phyloP scores from a whole-genome alignment of 129 eudicot species.

The Arctium lappa region DNA sequence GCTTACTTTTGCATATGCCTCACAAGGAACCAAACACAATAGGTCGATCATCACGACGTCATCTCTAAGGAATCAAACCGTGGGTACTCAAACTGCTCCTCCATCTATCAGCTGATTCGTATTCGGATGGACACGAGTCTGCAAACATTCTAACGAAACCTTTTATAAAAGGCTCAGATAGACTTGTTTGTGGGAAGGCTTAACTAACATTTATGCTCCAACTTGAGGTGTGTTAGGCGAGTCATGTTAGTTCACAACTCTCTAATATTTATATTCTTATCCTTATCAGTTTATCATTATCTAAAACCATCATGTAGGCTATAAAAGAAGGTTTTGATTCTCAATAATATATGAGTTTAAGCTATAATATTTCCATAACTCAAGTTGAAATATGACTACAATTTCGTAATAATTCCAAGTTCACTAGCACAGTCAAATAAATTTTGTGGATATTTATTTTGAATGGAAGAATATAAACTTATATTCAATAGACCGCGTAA shows the following conservation, averaged over 20 bases:
- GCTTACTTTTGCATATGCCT: neutral
- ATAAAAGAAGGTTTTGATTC: neutral
- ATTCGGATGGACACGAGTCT: neutral
- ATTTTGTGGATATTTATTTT: neutral
- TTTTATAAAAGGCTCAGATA: neutral
- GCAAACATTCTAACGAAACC: neutral
- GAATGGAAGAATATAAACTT: neutral
- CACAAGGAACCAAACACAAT: neutral
- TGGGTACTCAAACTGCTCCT: neutral
- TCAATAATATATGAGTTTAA: neutral
- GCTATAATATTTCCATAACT: neutral
- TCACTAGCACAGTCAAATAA: neutral
- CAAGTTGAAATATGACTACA: conserved; percentile 4
- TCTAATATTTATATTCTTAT: neutral
- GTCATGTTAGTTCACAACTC: neutral
- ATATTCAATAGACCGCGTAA: neutral
- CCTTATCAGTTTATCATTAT: neutral
- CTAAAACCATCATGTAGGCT: neutral
- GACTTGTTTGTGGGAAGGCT: neutral
- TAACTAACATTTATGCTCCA: neutral
- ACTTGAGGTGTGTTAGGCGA: neutral
- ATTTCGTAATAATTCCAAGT: neutral
- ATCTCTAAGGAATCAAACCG: neutral
- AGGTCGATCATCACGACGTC: neutral
- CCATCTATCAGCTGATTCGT: neutral